These are phyloP conservation scores for Lasiodiplodia sp. DNA, from an alignment of 2,329 filamentous ascomycete genomes.

Conservation along the genomic window DNA sequence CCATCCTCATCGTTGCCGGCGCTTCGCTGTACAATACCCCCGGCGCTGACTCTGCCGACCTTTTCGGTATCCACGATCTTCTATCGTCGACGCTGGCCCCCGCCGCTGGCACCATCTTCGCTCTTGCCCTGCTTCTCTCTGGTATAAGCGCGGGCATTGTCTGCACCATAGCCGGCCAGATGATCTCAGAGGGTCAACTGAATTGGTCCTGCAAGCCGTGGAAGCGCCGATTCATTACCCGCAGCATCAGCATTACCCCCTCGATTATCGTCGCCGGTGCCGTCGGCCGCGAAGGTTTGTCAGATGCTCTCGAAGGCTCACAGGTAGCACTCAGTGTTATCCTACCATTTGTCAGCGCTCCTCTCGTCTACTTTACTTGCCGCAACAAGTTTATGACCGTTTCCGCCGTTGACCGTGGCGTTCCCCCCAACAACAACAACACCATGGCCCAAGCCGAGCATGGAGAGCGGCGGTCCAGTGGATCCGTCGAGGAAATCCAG, in stretches of 20 bases:
- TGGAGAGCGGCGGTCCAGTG: constrained; percentile 29
- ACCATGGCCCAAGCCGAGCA: constrained; percentile 21
- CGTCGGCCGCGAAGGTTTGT: constrained; percentile 74
- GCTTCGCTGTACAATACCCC: constrained; percentile 64
- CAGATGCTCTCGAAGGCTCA: constrained; percentile 73
- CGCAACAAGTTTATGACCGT: constrained; percentile 82
- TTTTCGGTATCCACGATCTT: constrained; percentile 82
- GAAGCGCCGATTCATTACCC: constrained; percentile 78
- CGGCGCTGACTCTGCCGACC: constrained; percentile 72
- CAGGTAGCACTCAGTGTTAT: constrained; percentile 83
- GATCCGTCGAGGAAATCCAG: constrained; percentile 49
- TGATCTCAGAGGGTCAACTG: constrained; percentile 84
- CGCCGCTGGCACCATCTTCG: constrained; percentile 83
- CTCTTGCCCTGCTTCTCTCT: constrained; percentile 78
- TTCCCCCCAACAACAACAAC: background rate
- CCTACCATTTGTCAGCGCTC: constrained; percentile 81
- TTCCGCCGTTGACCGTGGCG: constrained; percentile 36
- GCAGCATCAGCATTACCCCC: constrained; percentile 80
- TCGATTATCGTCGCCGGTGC: constrained; percentile 84
- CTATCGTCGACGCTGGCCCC: constrained; percentile 73
- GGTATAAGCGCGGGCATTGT: constrained; percentile 84
- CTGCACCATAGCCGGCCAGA: constrained; percentile 88
- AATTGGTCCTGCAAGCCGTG: constrained; percentile 78
- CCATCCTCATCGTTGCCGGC: constrained; percentile 83
- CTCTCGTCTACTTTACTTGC: constrained; percentile 85